A percentile compares a stretch with the other conserved stretches of the same genome.
These are phyloP conservation scores for Kwoniella dendrophila DNA, from an alignment of 768 basidiomycete species.

Conservation along the genomic window DNA sequence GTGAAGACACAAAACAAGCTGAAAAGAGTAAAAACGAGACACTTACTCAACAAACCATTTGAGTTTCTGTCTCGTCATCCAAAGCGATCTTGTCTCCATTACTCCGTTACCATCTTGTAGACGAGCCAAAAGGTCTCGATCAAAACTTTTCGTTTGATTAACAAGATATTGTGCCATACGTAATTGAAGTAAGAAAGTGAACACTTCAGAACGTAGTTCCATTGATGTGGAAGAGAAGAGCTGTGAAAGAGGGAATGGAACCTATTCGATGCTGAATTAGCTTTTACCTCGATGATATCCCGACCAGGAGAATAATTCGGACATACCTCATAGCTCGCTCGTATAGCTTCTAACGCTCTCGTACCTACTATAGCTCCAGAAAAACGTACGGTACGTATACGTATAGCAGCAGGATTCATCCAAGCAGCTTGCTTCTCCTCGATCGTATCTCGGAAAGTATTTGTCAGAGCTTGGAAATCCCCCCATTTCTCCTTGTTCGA, in stretches of 20 bases:
- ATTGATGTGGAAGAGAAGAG: conserved; percentile 44
- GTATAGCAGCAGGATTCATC: conserved; percentile 43
- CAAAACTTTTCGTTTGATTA: conserved; percentile 8
- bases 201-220: conserved; percentile 39
- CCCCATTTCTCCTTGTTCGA: conserved; percentile 32
- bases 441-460: conserved; percentile 34
- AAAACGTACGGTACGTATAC: conserved; percentile 22
- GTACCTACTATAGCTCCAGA: conserved; percentile 8
- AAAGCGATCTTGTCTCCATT: conserved; percentile 5
- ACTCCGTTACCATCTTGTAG: no score
- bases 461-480: conserved; percentile 42
- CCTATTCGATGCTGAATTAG: no score
- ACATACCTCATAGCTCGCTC: conserved; percentile 24
- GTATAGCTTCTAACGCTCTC: conserved; percentile 13
- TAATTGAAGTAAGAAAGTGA: conserved; percentile 44
- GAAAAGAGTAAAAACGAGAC: no score
- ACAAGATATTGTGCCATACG: conserved; percentile 29
- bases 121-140: conserved; percentile 1
- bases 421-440: conserved; percentile 19
- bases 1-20: no score
- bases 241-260: conserved; percentile 49
- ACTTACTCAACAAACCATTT: conserved; percentile 38
- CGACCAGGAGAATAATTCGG: background rate
- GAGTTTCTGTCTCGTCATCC: conserved; percentile 18
- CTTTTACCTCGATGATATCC: background rate